Percentiles rank a stretch among this genome's conserved stretches.
Conservation (phyloP, 176 grass and related monocot species). For the Oryza rufipogon region DNA sequence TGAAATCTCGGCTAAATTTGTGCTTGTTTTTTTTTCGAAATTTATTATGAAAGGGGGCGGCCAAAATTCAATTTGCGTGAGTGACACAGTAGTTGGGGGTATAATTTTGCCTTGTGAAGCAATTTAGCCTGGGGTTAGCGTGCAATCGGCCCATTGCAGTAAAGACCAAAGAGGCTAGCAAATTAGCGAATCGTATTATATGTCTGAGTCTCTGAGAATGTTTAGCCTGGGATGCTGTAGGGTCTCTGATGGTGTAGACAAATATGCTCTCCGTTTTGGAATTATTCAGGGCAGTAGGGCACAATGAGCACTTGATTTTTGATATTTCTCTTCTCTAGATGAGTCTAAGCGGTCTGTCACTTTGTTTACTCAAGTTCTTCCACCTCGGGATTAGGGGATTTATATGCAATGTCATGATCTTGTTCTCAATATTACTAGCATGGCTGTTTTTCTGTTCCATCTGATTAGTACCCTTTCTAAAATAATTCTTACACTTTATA, state of each 20-base stretch:
- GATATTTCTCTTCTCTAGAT: not conserved
- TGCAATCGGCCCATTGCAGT: not conserved
- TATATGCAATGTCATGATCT: constrained; percentile 21
- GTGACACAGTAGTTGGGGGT: not conserved
- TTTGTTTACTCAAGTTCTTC: not conserved
- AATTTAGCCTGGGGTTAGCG: not conserved
- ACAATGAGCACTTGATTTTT: constrained; percentile 8
- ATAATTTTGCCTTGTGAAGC: constrained; percentile 1
- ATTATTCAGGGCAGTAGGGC: not conserved
- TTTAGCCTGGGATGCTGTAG: not conserved
- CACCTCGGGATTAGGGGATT: not conserved
- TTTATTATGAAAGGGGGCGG: not conserved
- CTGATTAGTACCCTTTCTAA: constrained; percentile 19
- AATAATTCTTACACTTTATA: constrained; percentile 44
- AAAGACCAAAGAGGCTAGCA: not conserved
- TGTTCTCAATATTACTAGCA: constrained; percentile 4
- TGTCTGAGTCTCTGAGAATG: not conserved
- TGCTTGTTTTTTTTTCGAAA: not conserved
- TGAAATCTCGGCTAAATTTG: constrained; percentile 1
- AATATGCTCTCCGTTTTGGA: constrained; percentile 6
- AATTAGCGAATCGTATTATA: not conserved
- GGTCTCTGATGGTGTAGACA: not conserved
- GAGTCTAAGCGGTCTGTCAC: not conserved
- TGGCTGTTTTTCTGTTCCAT: constrained; percentile 15
- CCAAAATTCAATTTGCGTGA: not conserved